phyloP scores from a whole-genome alignment of 176 grass and related monocot species.

The Carex pumila region DNA sequence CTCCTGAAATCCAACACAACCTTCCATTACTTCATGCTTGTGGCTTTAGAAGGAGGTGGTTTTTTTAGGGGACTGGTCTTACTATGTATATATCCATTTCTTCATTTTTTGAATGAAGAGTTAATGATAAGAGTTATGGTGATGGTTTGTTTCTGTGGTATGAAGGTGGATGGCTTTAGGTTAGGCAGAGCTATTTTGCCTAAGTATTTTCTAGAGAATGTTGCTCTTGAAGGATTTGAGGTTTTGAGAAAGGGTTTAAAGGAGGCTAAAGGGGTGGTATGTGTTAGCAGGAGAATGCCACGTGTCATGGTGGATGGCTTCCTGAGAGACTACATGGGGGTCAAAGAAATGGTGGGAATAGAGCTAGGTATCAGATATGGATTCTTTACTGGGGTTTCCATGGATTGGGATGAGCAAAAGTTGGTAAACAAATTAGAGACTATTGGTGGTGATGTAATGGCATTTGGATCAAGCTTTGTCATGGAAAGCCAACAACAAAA shows the following conservation, averaged over 20 bases:
- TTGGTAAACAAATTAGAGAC: not conserved
- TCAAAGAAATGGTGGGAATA: constrained; percentile 38
- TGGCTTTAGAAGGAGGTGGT: constrained; percentile 64
- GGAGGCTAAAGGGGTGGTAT: constrained; percentile 37
- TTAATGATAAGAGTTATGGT: constrained; percentile 40
- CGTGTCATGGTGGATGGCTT: constrained; percentile 71
- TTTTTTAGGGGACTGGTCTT: constrained; percentile 48
- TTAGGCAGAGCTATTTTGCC: constrained; percentile 47
- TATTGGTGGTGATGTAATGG: constrained; percentile 12
- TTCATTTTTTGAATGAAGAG: constrained; percentile 24
- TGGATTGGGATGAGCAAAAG: not conserved
- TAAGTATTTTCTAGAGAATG: constrained; percentile 51
- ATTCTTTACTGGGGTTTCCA: not conserved
- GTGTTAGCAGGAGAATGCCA: constrained; percentile 44
- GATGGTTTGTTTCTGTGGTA: constrained; percentile 46
- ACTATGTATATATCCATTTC: constrained; percentile 36
- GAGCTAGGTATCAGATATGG: constrained; percentile 12
- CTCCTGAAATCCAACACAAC: constrained; percentile 42
- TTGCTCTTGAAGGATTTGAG: constrained; percentile 46
- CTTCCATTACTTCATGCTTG: constrained; percentile 84
- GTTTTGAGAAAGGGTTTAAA: constrained; percentile 31
- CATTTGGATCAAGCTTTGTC: constrained; percentile 24
- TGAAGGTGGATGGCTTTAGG: constrained; percentile 42
- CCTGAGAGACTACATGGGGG: constrained; percentile 50
- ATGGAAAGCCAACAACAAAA: not conserved